These are phyloP conservation scores for Calonectria henricotiae DNA, from an alignment of 2,329 filamentous ascomycete genomes.

Conservation along the genomic window DNA sequence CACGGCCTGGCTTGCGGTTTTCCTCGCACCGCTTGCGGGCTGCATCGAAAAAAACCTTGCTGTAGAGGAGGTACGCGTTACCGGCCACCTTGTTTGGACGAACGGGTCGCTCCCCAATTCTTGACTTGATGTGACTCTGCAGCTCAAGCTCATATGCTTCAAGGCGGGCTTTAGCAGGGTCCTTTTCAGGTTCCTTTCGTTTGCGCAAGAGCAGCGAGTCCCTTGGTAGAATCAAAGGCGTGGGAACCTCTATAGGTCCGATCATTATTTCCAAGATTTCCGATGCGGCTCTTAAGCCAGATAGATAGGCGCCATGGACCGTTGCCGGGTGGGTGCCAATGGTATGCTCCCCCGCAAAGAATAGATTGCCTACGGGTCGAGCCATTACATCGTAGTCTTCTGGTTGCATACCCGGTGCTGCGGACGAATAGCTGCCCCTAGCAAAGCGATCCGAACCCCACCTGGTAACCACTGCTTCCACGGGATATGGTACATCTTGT, in stretches of 20 bases:
- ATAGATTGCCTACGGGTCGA: constrained; percentile 85
- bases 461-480: constrained; percentile 90
- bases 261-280: constrained; percentile 87
- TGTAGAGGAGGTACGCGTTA: constrained; percentile 92
- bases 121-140: constrained; percentile 67
- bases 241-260: constrained; percentile 84
- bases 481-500: constrained; percentile 79
- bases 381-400: constrained; percentile 97
- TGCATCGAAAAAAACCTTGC: constrained; percentile 81
- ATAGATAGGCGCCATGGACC: constrained; percentile 96
- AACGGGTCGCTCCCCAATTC: constrained; percentile 82
- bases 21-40: constrained; percentile 76
- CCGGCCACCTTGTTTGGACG: constrained; percentile 82
- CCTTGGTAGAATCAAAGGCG: constrained; percentile 81
- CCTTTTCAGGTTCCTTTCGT: constrained; percentile 68
- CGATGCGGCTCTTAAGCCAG: constrained; percentile 89
- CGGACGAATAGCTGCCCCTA: constrained; percentile 95
- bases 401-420: constrained; percentile 84
- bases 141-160: constrained; percentile 73
- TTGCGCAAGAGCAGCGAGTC: constrained; percentile 69
- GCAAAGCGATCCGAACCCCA: constrained; percentile 95
- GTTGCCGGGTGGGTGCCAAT: constrained; percentile 97
- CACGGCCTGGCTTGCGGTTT: constrained; percentile 74
- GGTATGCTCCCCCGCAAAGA: constrained; percentile 97
- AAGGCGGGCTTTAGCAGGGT: constrained; percentile 68